These are phyloP conservation scores for Lyophyllum atratum DNA, from an alignment of 768 basidiomycete species.

Conservation along the genomic window DNA sequence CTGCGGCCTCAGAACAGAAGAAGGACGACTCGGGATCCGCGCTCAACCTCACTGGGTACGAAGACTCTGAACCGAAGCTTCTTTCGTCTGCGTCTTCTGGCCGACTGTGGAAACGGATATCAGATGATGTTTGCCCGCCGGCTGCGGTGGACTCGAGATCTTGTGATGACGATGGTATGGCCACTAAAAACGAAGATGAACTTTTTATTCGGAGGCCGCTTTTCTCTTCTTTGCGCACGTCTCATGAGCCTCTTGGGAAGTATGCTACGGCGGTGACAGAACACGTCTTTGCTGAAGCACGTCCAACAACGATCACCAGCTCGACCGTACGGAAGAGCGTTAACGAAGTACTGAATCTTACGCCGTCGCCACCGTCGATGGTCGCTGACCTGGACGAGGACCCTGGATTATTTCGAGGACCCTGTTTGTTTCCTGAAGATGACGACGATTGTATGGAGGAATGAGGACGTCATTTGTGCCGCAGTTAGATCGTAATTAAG, in stretches of 20 bases:
- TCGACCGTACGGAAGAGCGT: not conserved
- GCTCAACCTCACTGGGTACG: not conserved
- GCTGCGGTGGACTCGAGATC: not conserved
- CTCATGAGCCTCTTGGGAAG: not conserved
- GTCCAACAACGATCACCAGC: not conserved
- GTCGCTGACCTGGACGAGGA: slow-evolving; percentile 25
- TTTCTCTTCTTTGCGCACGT: no score
- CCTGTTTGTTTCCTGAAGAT: slow-evolving; percentile 30
- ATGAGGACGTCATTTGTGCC: not conserved
- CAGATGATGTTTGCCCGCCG: not conserved
- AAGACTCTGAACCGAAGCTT: not conserved
- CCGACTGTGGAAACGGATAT: not conserved
- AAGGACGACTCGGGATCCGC: not conserved
- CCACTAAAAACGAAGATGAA: not conserved
- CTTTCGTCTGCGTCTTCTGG: not conserved
- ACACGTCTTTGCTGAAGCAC: not conserved
- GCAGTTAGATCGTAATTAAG: slow-evolving; percentile 3
- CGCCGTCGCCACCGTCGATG: not conserved
- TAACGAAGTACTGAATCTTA: not conserved
- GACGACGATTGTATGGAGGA: slow-evolving; percentile 16
- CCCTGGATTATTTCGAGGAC: slow-evolving; percentile 34
- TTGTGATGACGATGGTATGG: not conserved
- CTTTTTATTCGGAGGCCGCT: not conserved
- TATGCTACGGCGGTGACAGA: not conserved
- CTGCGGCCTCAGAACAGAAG: not conserved